Evolutionary conservation across 768 basidiomycete genomes (phyloP).

Genomic region (Tricholoma saponaceum): DNA sequence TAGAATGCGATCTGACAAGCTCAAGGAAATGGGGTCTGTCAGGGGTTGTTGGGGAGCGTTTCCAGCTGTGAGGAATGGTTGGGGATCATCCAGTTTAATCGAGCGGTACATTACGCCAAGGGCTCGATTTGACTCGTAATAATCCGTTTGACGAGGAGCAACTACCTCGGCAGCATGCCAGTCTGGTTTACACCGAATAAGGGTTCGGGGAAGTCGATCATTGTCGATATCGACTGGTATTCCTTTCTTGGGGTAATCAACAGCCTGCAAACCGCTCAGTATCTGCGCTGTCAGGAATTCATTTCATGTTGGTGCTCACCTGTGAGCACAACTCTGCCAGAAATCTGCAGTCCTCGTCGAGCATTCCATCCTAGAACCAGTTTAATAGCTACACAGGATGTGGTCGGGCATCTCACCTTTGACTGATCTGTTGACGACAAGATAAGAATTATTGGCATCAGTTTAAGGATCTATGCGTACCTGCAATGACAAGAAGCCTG

Average conservation of each 20-base stretch:
- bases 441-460: background rate
- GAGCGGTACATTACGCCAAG: conserved; percentile 70
- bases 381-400: background rate
- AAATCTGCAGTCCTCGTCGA: conserved; percentile 49
- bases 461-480: conserved; percentile 29
- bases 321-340: conserved; percentile 61
- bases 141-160: conserved; percentile 52
- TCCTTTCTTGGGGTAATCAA: conserved; percentile 81
- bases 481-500: conserved; percentile 67
- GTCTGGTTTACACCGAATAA: conserved; percentile 73
- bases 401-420: conserved; percentile 33
- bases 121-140: conserved; percentile 68
- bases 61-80: conserved; percentile 17
- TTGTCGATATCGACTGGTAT: conserved; percentile 52
- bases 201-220: conserved; percentile 40
- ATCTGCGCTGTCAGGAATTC: background rate
- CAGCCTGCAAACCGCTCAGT: conserved; percentile 38
- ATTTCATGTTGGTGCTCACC: conserved; percentile 19
- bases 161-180: conserved; percentile 67
- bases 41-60: conserved; percentile 12
- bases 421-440: conserved; percentile 56
- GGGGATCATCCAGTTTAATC: conserved; percentile 42
- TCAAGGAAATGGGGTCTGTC: conserved; percentile 36
- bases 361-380: conserved; percentile 50
- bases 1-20: conserved; percentile 27